Evolutionary conservation across 352 stramenopile genomes (phyloP).

Genomic region (Phytophthora pluvialis): DNA sequence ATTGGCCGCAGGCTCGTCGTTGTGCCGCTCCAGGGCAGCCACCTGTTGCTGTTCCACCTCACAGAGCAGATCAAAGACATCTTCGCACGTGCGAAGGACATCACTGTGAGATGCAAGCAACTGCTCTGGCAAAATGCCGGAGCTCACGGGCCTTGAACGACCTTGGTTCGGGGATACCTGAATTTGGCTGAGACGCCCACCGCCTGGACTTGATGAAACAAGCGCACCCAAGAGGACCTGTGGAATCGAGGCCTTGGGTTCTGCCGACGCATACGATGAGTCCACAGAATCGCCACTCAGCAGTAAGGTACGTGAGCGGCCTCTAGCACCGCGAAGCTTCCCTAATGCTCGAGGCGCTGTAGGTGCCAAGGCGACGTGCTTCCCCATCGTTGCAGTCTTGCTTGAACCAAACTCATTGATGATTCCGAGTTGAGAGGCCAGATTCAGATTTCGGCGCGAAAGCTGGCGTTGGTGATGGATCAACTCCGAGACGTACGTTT

Average conservation of each 20-base stretch:
- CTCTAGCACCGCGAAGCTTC: slow-evolving; percentile 18
- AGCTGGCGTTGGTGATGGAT: slow-evolving; percentile 53
- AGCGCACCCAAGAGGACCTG: slow-evolving; percentile 54
- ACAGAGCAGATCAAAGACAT: slow-evolving; percentile 69
- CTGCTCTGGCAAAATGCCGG: slow-evolving; percentile 35
- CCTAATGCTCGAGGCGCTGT: slow-evolving; percentile 27
- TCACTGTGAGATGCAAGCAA: slow-evolving; percentile 34
- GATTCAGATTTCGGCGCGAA: slow-evolving; percentile 32
- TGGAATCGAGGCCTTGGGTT: slow-evolving; percentile 46
- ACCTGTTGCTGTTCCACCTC: slow-evolving; percentile 40
- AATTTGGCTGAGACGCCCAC: slow-evolving; percentile 29
- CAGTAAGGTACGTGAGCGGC: slow-evolving; percentile 24
- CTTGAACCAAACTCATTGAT: slow-evolving; percentile 17
- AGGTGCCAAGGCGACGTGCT: slow-evolving; percentile 8
- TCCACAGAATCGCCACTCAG: slow-evolving; percentile 17
- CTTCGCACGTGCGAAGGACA: slow-evolving; percentile 51
- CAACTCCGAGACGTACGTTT: slow-evolving; percentile 69
- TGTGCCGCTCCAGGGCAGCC: slow-evolving; percentile 5
- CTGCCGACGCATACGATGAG: not conserved
- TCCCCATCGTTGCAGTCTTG: slow-evolving; percentile 1
- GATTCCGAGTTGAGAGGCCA: slow-evolving; percentile 24
- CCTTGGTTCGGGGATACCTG: slow-evolving; percentile 21
- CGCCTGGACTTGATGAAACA: slow-evolving; percentile 22
- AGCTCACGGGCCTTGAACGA: slow-evolving; percentile 20
- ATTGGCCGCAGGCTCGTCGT: slow-evolving; percentile 2